Evolutionary conservation across 352 stramenopile species (phyloP).

Genomic region (Nothophytophthora sp.): DNA sequence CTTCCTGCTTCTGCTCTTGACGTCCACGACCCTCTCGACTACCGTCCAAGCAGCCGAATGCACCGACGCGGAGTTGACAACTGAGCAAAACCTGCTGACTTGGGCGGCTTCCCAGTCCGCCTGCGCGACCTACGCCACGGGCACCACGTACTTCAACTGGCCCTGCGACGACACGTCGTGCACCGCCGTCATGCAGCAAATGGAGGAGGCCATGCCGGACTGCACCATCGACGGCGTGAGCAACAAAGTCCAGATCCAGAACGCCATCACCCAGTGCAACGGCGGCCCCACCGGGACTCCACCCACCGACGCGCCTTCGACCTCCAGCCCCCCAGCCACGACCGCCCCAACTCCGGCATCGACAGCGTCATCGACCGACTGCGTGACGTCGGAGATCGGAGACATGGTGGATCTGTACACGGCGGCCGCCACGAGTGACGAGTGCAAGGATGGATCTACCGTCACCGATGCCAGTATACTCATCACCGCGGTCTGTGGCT

Average conservation of each 20-base stretch:
- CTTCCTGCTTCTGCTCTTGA: not conserved
- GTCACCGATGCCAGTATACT: conserved; percentile 9
- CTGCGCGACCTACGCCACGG: conserved; percentile 14
- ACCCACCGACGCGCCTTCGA: conserved; percentile 8
- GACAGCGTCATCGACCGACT: conserved; percentile 12
- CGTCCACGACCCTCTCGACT: not conserved
- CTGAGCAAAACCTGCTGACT: conserved; percentile 10
- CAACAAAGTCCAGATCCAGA: conserved; percentile 25
- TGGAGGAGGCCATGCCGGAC: conserved; percentile 13
- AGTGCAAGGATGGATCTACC: conserved; percentile 13
- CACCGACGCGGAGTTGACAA: conserved; percentile 7
- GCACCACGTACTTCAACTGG: conserved; percentile 4
- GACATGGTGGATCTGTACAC: conserved; percentile 15
- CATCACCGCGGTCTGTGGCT: conserved; percentile 12
- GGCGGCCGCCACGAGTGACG: conserved; percentile 13
- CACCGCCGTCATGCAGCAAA: conserved; percentile 3
- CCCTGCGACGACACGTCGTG: conserved; percentile 15
- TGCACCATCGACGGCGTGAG: conserved; percentile 21
- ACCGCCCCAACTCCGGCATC: conserved; percentile 12
- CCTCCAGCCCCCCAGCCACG: conserved; percentile 6
- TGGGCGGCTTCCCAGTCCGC: conserved; percentile 7
- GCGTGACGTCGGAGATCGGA: conserved; percentile 13
- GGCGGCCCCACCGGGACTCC: conserved; percentile 5
- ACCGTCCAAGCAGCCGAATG: conserved; percentile 8
- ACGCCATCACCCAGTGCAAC: conserved; percentile 12